Evolutionary conservation across 148 eudicot species (phyloP), one percentile per base, ranked within the genome.

Genomic region (Limonium bicolor): DNA sequence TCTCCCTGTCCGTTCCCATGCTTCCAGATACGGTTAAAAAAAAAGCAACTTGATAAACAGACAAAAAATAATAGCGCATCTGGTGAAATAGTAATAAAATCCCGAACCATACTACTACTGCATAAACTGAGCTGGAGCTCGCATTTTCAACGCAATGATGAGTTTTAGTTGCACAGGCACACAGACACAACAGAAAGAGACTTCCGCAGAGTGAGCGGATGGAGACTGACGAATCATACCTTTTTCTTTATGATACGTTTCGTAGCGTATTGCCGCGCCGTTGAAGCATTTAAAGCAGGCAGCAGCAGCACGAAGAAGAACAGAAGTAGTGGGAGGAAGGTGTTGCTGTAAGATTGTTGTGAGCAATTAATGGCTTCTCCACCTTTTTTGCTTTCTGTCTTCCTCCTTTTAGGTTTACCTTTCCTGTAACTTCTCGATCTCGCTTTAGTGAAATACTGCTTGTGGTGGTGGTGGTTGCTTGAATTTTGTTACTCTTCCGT

Each of bases 261-360:
- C 30, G 48, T 43, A 13, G 48, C 48, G 48, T 43, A 31, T 31
- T n/a, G 20, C 30, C 24, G 48, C 48, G 48, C 48, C 48, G 48
- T 43, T 43, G 48, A 31, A 43, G 48, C 48, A 43, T 43, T 43
- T 43, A 43, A 24, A 11, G 48, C 48, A 43, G 30, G 27, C 30
- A 43, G 27, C 30, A 43, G 48, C 48, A 43, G 27, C 30, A 43
- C 48, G 48, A 43, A 28, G 48, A 43, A 11, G 30, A 13, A 43
- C n/a, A n/a, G n/a, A n/a, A n/a, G n/a, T n/a, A n/a, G n/a, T n/a
- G n/a, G n/a, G n/a, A n/a, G n/a, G n/a, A n/a, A n/a, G n/a, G n/a
- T n/a, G n/a, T n/a, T n/a, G n/a, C n/a, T n/a, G n/a, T n/a, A n/a
- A n/a, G n/a, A n/a, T n/a, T n/a, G n/a, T n/a, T n/a, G n/a, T n/a